Evolutionary conservation across 1,284 basidiomycete species (phyloP), one percentile per base, ranked within the genome.

Genomic region (Trichosporon sp.): DNA sequence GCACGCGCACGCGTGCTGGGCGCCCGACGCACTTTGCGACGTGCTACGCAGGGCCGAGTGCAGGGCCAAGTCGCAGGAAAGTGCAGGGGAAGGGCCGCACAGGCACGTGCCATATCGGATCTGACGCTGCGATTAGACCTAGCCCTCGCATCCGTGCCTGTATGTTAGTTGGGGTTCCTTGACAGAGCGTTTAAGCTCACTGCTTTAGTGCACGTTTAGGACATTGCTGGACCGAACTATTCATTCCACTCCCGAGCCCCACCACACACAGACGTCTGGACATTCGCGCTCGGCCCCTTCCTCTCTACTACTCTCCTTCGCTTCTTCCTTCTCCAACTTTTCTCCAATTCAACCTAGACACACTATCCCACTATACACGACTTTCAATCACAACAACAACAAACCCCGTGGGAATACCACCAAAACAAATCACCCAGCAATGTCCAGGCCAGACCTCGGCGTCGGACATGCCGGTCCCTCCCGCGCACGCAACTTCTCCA

Each of bases 401-500:
- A 6, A 32, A n/a, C 19, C 2, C 35, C 12, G 14, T 10, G 12
- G 14, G 32, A 63, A 26, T n/a, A 63, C 32, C 31, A 26, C 26
- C 26, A 26, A 37, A 63, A 63, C 37, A 32, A 63, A 63, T 37
- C 32, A 16, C 16, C 7, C 31, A 61, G 8, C 19, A 54, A 63
- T 63, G 59, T 63, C 59, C 12, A 2, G 59, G 32, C 59, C 31
- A 63, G 59, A 63, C 59, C 59, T 63, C 59, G n/a, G 32, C 32
- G 16, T 63, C 59, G 31, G 32, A 4, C 16, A 7, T 12, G 59
- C 59, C 12, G 59, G 59, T 1, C 59, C 59, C 1, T 63, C 59
- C 0, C 59, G 59, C 32, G 59, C 59, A 16, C 59, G 59, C 32
- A 63, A 63, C 59, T 63, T 63, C 59, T 35, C 31, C 59, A 63